Evolutionary conservation across 192 early-diverging fungal genomes (phyloP).

Genomic region (Rhizoclosmatium sp.): DNA sequence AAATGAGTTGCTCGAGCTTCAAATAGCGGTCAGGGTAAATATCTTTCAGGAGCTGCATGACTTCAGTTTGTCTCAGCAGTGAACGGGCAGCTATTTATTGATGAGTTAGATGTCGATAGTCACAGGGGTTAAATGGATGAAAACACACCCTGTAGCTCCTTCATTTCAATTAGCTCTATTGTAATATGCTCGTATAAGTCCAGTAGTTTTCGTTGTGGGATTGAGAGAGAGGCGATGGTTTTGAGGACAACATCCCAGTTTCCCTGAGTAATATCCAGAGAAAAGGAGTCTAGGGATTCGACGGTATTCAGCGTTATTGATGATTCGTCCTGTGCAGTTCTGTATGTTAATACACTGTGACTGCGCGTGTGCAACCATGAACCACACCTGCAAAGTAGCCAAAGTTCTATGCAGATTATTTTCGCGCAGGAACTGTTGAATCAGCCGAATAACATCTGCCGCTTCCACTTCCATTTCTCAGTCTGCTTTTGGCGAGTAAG

Average conservation of each 20-base stretch:
- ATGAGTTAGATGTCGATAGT: no score
- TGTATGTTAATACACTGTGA: not conserved
- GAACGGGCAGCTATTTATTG: constrained; percentile 56
- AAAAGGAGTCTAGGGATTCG: constrained; percentile 79
- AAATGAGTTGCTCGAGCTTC: constrained; percentile 80
- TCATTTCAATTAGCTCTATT: constrained; percentile 85
- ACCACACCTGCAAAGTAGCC: constrained; percentile 72
- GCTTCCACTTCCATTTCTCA: constrained; percentile 27
- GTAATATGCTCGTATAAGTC: constrained; percentile 94
- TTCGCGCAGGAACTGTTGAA: constrained; percentile 92
- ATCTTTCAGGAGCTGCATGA: constrained; percentile 83
- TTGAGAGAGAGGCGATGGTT: constrained; percentile 41
- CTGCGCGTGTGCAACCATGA: not conserved
- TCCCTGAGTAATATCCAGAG: constrained; percentile 76
- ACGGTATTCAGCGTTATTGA: constrained; percentile 84
- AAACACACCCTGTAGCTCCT: constrained; percentile 76
- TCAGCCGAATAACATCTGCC: constrained; percentile 76
- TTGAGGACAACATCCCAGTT: constrained; percentile 87
- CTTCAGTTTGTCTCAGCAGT: constrained; percentile 87
- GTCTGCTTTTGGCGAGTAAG: not conserved
- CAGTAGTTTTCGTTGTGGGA: constrained; percentile 70
- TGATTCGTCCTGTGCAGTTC: constrained; percentile 70
- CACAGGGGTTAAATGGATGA: no score
- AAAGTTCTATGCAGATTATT: constrained; percentile 85
- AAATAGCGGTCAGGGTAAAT: constrained; percentile 82